Evolutionary conservation across 2,329 filamentous ascomycete genomes (phyloP), one percentile per base, ranked within the genome.

Genomic region (Fusarium torreyae): DNA sequence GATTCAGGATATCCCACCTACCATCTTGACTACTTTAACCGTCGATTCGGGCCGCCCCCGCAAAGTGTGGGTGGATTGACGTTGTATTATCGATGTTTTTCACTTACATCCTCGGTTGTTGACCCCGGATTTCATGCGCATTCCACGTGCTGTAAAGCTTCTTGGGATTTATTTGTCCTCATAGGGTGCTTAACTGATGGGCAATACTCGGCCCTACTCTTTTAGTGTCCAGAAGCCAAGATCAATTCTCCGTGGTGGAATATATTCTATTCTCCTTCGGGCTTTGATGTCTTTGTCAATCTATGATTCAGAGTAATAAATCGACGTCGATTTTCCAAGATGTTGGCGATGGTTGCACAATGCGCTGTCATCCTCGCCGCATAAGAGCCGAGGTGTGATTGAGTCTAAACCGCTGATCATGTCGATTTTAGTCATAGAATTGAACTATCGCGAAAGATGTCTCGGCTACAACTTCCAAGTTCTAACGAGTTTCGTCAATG

Each of bases 31-130:
- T 39, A 17, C 9, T 31, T 38, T 7, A 6, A n/a, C 17, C 18
- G 22, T 60, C 18, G 6, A 65, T 48, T 65, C 62, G 62, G 62
- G 53, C 60, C 61, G 62, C 61, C 53, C 46, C 62, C 46, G 62
- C 61, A 66, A 36, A 20, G 31, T 49, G 46, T 48, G 39, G 28
- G 42, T 44, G 60, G 58, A 36, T 33, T 57, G 13, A 24, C 17
- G 51, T 48, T 20, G 43, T 31, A 44, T 43, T 36, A 13, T 38
- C 31, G 14, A 50, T 7, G 5, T 31, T 20, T 33, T 43, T 34
- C 14, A 28, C 42, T 38, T 22, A 11, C 20, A 33, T 24, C 38
- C 40, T 60, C 53, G 53, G 46, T 6, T 43, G 10, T 28, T 24
- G 39, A 53, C 44, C 15, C 26, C 20, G n/a, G 36, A 43, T 48